A percentile compares a stretch with the other conserved stretches of the same genome.
Conservation (phyloP, 495 filamentous ascomycete genomes). For the Aspergillus nanangensis region DNA sequence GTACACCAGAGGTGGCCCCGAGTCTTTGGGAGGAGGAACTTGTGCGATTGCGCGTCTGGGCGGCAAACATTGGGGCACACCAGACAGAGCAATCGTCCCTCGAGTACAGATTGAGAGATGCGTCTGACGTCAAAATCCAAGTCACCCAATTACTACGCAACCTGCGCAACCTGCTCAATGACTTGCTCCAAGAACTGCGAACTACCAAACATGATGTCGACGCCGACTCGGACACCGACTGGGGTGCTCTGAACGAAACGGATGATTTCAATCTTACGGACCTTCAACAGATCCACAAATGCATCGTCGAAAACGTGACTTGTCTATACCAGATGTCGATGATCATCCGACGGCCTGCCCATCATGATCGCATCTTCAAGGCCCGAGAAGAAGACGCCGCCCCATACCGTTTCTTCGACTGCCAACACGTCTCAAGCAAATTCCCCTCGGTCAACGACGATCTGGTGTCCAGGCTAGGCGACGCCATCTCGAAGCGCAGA, state of each 20-base stretch:
- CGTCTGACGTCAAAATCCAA: slow-evolving; percentile 34
- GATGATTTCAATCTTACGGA: neutral
- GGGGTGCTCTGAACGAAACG: too few relatives aligned
- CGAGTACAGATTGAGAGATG: slow-evolving; percentile 41
- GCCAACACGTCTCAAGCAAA: slow-evolving; percentile 13
- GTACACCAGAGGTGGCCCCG: slow-evolving; percentile 4
- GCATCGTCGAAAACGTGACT: too few relatives aligned
- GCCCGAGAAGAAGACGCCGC: slow-evolving; percentile 1
- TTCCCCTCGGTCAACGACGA: slow-evolving; percentile 1
- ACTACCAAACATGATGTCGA: too few relatives aligned
- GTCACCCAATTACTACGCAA: slow-evolving; percentile 27
- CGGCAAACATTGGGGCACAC: slow-evolving; percentile 42
- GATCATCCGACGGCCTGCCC: too few relatives aligned
- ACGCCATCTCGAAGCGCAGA: slow-evolving; percentile 12
- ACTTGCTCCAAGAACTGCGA: slow-evolving; percentile 19
- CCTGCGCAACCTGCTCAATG: slow-evolving; percentile 12
- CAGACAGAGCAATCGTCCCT: slow-evolving; percentile 35
- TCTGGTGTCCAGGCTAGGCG: slow-evolving; percentile 5
- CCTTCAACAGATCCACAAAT: too few relatives aligned
- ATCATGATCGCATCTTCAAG: slow-evolving; percentile 15
- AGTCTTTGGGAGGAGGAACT: slow-evolving; percentile 26
- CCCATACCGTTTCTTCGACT: slow-evolving; percentile 6
- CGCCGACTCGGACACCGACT: slow-evolving; percentile 19
- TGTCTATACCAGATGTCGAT: too few relatives aligned
- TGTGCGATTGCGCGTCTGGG: slow-evolving; percentile 40